These are phyloP conservation scores for Diaporthe citriasiana DNA, from an alignment of 2,329 filamentous ascomycete species.

Conservation along the genomic window DNA sequence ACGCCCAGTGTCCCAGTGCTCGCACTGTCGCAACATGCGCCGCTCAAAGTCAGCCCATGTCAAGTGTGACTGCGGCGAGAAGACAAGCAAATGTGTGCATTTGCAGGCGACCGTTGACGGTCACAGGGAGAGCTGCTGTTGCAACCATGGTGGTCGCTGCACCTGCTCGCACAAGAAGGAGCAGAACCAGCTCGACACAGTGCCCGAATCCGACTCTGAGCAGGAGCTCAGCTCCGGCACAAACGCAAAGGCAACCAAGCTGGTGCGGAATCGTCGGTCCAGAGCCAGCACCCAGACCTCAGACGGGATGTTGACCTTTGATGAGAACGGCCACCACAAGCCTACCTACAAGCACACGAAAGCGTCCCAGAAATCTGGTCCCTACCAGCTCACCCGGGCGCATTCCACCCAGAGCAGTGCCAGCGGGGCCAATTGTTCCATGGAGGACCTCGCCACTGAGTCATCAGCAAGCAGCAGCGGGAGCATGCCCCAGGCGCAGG, in stretches of 20 bases:
- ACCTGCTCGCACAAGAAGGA: constrained; percentile 76
- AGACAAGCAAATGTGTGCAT: constrained; percentile 79
- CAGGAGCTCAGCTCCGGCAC: constrained; percentile 46
- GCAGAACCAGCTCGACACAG: constrained; percentile 68
- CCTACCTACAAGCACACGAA: constrained; percentile 72
- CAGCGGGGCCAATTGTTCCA: constrained; percentile 62
- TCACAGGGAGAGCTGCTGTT: constrained; percentile 77
- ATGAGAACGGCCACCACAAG: constrained; percentile 76
- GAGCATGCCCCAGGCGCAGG: constrained; percentile 53
- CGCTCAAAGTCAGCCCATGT: constrained; percentile 96
- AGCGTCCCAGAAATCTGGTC: constrained; percentile 72
- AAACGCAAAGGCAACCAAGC: constrained; percentile 57
- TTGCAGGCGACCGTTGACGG: constrained; percentile 69
- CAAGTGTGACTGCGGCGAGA: constrained; percentile 97
- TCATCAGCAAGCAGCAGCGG: constrained; percentile 56
- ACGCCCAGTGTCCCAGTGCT: constrained; percentile 96
- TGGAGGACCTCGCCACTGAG: constrained; percentile 58
- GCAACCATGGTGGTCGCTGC: constrained; percentile 77
- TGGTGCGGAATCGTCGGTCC: constrained; percentile 60
- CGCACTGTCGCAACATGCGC: constrained; percentile 95
- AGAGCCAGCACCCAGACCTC: constrained; percentile 74
- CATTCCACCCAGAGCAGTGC: constrained; percentile 69
- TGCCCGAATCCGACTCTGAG: constrained; percentile 75
- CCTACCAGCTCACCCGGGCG: constrained; percentile 72
- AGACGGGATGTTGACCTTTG: constrained; percentile 70